Conservation (phyloP, 164 flowering plant genomes). For the Santalum album region DNA sequence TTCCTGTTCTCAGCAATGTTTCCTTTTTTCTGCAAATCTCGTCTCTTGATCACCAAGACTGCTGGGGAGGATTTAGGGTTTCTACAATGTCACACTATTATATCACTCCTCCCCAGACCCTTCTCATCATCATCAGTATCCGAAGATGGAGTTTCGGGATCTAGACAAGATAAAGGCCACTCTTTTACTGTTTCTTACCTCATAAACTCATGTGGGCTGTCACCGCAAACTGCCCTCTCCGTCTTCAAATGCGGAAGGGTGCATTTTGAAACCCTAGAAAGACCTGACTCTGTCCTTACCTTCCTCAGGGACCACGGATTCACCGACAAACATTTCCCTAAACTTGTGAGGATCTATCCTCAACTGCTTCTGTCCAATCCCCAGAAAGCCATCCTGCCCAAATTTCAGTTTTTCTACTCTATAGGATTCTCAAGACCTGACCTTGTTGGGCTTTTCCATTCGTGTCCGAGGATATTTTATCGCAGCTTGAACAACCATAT, state of each 20-base stretch:
- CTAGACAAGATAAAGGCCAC: too few species aligned
- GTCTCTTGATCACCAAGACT: too few species aligned
- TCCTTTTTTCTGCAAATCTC: too few species aligned
- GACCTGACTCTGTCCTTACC: slow-evolving; percentile 3
- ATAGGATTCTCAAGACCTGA: slow-evolving; percentile 4
- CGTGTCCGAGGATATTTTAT: neutral
- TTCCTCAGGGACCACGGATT: slow-evolving; percentile 7
- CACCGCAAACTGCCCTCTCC: slow-evolving; percentile 4
- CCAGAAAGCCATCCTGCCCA: slow-evolving; percentile 6
- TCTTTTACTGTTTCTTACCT: slow-evolving; percentile 6
- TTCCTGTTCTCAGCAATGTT: too few species aligned
- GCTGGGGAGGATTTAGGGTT: too few species aligned
- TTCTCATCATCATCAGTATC: too few species aligned
- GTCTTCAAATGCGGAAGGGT: neutral
- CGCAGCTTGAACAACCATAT: slow-evolving; percentile 1
- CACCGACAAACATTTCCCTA: slow-evolving; percentile 1
- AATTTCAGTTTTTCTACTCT: slow-evolving; percentile 5
- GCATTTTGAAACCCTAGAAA: neutral
- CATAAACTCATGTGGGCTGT: slow-evolving; percentile 9
- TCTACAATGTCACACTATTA: too few species aligned
- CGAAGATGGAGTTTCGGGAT: too few species aligned
- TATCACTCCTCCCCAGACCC: too few species aligned
- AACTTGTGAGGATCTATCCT: neutral
- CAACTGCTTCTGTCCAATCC: neutral
- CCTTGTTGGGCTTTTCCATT: neutral